Percentiles rank a stretch among this genome's conserved stretches.
phyloP scores from a whole-genome alignment of 306 rosid species.

The Quercus parvula region DNA sequence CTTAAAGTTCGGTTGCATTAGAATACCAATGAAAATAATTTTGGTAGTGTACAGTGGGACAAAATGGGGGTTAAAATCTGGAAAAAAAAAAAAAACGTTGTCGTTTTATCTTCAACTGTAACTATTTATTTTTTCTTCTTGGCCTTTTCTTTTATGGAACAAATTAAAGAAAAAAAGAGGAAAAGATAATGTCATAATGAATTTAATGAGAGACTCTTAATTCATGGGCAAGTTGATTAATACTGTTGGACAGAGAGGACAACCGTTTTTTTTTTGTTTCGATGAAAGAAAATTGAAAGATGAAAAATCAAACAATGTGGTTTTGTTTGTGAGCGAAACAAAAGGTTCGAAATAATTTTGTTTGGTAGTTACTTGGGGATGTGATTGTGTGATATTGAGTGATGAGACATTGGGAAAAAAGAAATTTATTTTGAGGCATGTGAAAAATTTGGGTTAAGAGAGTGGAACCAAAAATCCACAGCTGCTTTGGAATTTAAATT shows the following conservation, averaged over 20 bases:
- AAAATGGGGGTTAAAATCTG: conserved; percentile 6
- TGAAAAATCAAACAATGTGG: not conserved
- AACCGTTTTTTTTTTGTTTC: conserved; percentile 37
- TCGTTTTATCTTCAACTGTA: not conserved
- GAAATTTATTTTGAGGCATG: not conserved
- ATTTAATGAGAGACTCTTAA: not conserved
- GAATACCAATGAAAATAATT: conserved; percentile 38
- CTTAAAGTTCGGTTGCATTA: not conserved
- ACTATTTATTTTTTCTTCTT: not conserved
- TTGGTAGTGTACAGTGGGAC: conserved; percentile 46
- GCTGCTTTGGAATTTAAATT: too few relatives aligned
- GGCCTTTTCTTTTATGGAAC: too few relatives aligned
- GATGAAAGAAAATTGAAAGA: conserved; percentile 10
- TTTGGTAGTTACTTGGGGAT: not conserved
- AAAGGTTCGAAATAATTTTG: not conserved
- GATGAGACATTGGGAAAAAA: too few relatives aligned
- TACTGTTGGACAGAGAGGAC: conserved; percentile 16
- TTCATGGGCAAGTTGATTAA: conserved; percentile 8
- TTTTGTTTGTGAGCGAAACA: conserved; percentile 1
- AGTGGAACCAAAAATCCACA: too few relatives aligned
- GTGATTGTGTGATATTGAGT: not conserved
- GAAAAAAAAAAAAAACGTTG: not conserved
- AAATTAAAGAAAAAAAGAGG: too few relatives aligned
- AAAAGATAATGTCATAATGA: not conserved
- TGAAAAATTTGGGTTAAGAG: not conserved